These are phyloP conservation scores for Skeletonema tropicum DNA, from an alignment of 108 stramenopile species.

Conservation along the genomic window DNA sequence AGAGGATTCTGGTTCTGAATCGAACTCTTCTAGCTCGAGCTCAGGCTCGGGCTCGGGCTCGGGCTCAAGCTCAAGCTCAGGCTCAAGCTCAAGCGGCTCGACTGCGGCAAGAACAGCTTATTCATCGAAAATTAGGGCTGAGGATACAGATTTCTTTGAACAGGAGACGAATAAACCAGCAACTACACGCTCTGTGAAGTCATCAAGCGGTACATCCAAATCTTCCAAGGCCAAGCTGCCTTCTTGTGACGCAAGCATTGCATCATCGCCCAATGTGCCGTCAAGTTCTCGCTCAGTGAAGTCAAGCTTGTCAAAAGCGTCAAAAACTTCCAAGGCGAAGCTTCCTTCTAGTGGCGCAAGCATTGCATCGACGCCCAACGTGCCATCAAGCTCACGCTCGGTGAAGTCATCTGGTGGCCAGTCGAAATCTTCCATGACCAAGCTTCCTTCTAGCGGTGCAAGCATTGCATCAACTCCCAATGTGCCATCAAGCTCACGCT, in stretches of 20 bases:
- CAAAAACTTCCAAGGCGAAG: background rate
- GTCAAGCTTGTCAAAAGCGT: background rate
- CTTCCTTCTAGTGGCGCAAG: background rate
- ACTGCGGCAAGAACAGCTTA: too few species aligned
- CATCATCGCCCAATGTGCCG: background rate
- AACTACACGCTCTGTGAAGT: background rate
- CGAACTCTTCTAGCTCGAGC: background rate
- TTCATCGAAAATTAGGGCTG: too few species aligned
- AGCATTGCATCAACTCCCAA: too few species aligned
- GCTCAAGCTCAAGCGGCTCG: background rate
- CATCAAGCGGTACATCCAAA: background rate
- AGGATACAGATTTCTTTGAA: too few species aligned
- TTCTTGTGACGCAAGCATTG: too few species aligned
- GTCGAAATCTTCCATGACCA: too few species aligned
- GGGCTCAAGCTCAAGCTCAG: background rate
- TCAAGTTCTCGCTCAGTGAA: background rate
- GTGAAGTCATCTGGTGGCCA: too few species aligned
- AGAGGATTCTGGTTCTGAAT: too few species aligned
- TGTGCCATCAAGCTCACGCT: too few species aligned
- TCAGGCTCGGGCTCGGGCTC: too few species aligned
- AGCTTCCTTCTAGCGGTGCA: background rate
- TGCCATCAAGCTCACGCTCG: background rate
- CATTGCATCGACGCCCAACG: background rate
- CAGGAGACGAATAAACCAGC: background rate
- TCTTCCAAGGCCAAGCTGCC: background rate